Percentiles rank a stretch among this genome's conserved stretches.
Evolutionary conservation across 2,329 filamentous ascomycete genomes (phyloP).

Genomic region (Pseudogymnoascus sp.): DNA sequence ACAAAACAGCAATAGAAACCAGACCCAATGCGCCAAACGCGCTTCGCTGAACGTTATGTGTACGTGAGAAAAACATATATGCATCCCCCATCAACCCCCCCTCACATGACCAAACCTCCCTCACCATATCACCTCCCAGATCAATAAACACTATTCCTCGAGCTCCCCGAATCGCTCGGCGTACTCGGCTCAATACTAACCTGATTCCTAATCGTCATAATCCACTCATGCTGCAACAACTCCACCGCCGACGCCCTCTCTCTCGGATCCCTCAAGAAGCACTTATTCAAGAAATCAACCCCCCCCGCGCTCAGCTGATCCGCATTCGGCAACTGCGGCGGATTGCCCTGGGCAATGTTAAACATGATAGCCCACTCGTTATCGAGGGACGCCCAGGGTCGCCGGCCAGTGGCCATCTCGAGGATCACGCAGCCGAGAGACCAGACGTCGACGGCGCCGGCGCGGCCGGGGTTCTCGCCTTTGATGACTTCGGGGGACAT

Average conservation of each 20-base stretch:
- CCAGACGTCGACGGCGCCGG: conserved; percentile 90
- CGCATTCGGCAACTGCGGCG: conserved; percentile 68
- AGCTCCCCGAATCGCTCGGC: conserved; percentile 41
- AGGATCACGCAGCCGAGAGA: conserved; percentile 92
- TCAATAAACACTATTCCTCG: not conserved
- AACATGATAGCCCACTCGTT: conserved; percentile 99
- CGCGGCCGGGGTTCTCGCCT: conserved; percentile 69
- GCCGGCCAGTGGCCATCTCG: conserved; percentile 91
- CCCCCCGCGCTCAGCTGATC: conserved; percentile 81
- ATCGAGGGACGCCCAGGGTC: conserved; percentile 91
- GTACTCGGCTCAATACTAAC: conserved; percentile 53
- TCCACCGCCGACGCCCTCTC: conserved; percentile 76
- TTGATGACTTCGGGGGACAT: conserved; percentile 99
- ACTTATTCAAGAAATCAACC: conserved; percentile 79
- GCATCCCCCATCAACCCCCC: not conserved
- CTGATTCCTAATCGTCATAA: conserved; percentile 55
- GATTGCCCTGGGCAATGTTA: conserved; percentile 96
- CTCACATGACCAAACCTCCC: no score
- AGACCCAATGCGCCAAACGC: conserved; percentile 2
- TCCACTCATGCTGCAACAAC: conserved; percentile 90
- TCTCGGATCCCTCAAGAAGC: conserved; percentile 76
- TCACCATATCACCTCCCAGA: not conserved
- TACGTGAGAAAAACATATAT: conserved; percentile 1
- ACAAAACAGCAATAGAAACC: not conserved
- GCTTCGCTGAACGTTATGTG: conserved; percentile 7